Percentiles rank a stretch among this genome's conserved stretches.
phyloP scores from a whole-genome alignment of 192 early-diverging fungal genomes.

The Rhizoclosmatium sp. region DNA sequence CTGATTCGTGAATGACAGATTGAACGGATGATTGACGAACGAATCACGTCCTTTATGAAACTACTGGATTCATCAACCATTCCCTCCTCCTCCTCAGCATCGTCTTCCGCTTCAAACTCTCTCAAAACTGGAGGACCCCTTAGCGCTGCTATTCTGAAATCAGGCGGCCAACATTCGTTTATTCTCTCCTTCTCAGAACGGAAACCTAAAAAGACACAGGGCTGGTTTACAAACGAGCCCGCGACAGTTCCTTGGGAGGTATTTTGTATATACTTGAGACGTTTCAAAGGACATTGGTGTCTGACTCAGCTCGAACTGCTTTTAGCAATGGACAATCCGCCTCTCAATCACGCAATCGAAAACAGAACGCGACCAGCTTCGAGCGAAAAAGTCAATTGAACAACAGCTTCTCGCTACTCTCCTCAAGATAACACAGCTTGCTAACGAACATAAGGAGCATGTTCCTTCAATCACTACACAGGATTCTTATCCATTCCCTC shows the following conservation, averaged over 20 bases:
- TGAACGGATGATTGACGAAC: conserved; percentile 45
- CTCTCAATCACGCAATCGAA: conserved; percentile 35
- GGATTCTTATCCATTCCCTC: conserved; percentile 54
- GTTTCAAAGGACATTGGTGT: neutral
- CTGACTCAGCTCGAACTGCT: neutral
- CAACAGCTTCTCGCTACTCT: conserved; percentile 38
- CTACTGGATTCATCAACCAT: conserved; percentile 34
- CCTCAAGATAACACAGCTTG: conserved; percentile 39
- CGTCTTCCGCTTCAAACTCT: conserved; percentile 9
- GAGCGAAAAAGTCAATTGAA: conserved; percentile 41
- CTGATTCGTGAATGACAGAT: conserved; percentile 9
- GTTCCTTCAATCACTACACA: conserved; percentile 50
- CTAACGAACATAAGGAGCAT: conserved; percentile 56
- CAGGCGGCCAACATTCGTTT: conserved; percentile 16
- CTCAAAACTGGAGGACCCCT: neutral
- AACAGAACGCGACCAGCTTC: conserved; percentile 53
- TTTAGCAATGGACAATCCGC: conserved; percentile 49
- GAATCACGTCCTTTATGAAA: conserved; percentile 38
- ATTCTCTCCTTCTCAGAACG: conserved; percentile 48
- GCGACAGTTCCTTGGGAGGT: conserved; percentile 55
- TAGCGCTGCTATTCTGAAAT: neutral
- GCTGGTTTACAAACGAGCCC: conserved; percentile 36
- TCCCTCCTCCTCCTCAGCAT: neutral
- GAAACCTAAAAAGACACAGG: conserved; percentile 42
- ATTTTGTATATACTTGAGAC: neutral